phyloP scores from a whole-genome alignment of 345 rosid genomes.

The Lepidium sativum region DNA sequence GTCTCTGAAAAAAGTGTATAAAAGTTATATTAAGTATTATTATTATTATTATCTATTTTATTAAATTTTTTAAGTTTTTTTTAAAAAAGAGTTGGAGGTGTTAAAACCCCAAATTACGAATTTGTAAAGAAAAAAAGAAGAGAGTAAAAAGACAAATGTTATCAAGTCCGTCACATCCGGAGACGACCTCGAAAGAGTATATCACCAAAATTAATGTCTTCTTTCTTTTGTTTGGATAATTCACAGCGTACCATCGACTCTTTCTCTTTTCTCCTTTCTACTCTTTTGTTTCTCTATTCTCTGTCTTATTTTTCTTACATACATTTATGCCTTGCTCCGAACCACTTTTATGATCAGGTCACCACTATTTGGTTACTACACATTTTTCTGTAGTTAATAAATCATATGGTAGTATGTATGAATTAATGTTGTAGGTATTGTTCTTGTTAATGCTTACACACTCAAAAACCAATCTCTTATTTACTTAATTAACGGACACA shows the following conservation, averaged over 20 bases:
- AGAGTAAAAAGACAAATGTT: background rate
- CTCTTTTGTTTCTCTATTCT: too few species aligned
- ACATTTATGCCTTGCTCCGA: too few species aligned
- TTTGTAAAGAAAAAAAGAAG: background rate
- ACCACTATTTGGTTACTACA: too few species aligned
- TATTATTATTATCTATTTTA: too few species aligned
- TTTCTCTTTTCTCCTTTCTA: too few species aligned
- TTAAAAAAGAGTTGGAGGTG: too few species aligned
- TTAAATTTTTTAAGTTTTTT: too few species aligned
- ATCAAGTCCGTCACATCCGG: background rate
- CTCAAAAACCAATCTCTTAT: background rate
- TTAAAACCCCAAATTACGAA: too few species aligned
- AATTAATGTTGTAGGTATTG: background rate
- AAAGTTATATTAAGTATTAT: too few species aligned
- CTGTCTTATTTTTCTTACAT: too few species aligned
- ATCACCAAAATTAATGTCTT: background rate
- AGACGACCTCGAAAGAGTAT: background rate
- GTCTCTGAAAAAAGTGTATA: too few species aligned
- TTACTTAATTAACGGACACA: background rate
- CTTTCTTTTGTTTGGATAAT: background rate
- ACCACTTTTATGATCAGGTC: too few species aligned
- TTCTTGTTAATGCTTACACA: background rate
- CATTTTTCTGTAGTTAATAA: background rate
- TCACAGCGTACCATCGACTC: constrained; percentile 7
- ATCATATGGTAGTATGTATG: background rate